phyloP scores from a whole-genome alignment of 2,329 filamentous ascomycete genomes.

The Alternaria solani region DNA sequence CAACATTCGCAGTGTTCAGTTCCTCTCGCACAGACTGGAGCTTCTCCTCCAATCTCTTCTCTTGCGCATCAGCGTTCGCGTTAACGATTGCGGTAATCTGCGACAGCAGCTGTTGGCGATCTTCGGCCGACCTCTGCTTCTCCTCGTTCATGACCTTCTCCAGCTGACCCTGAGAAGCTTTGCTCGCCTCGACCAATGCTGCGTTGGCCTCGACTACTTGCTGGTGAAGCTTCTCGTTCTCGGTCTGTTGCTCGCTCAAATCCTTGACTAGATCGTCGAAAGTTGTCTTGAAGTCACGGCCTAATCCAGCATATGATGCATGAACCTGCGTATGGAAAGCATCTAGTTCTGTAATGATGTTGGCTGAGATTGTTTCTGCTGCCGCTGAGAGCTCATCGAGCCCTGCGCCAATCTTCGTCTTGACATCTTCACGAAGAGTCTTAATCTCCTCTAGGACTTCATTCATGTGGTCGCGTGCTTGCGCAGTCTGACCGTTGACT shows the following conservation, averaged over 20 bases:
- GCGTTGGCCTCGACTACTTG: constrained; percentile 76
- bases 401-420: constrained; percentile 83
- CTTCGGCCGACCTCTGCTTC: constrained; percentile 72
- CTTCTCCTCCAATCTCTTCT: constrained; percentile 71
- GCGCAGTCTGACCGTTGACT: constrained; percentile 71
- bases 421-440: constrained; percentile 85
- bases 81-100: constrained; percentile 83
- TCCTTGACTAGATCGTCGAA: constrained; percentile 83
- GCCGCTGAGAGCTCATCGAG: constrained; percentile 82
- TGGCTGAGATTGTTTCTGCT: constrained; percentile 86
- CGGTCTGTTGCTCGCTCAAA: constrained; percentile 76
- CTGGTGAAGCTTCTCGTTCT: constrained; percentile 75
- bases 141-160: constrained; percentile 78
- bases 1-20: constrained; percentile 69
- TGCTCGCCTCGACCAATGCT: constrained; percentile 72
- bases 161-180: constrained; percentile 70
- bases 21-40: constrained; percentile 70
- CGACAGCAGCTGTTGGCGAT: constrained; percentile 75
- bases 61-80: constrained; percentile 75
- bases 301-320: constrained; percentile 81
- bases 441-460: constrained; percentile 91
- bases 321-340: constrained; percentile 86
- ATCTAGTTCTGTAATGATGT: constrained; percentile 84
- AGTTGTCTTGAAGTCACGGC: constrained; percentile 83
- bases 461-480: constrained; percentile 86